Base-by-base conservation (phyloP, 345 rosid species). In the Pelargonium nanum region DNA sequence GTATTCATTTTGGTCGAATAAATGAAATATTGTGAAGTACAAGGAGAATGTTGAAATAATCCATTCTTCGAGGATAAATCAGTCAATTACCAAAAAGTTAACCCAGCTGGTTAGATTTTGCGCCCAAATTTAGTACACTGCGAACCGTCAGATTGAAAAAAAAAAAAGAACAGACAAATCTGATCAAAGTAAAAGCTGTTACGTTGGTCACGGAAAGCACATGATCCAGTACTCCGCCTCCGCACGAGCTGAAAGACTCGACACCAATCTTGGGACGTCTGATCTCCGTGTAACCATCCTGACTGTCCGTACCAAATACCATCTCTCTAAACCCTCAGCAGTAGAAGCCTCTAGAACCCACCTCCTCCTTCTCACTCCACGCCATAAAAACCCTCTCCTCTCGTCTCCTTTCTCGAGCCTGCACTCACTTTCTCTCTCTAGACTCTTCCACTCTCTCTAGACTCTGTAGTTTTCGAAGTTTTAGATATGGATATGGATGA, bases 401-500 rank as follows among this genome's bases (percentile, higher is more conserved):
- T 15, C 48, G 15, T 12, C 48, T 8, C 15, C 48, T 40, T 17
- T 40, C 48, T 40, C 48, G 48, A 2, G 15, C 9, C 48, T 40
- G 12, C 48, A 40, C 16, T 6, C 48, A 10, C 48, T 40, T 40
- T 40, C 48, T 40, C 48, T 40, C 48, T 40, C 48, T 40, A 40
- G 15, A 40, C 9, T 6, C 17, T 12, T 12, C 15, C 48, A 40
- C 48, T 40, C 48, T 40, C 48, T 40, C 48, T 40, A 40, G 48
- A 40, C 2, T 30, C 40, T 6, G 40, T 30, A 28, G 4, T 7
- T 28, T 7, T 40, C 48, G 48, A 17, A 3, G 48, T 2, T 40
- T 9, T 40, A 17, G 48, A 12, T 3, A 40, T 40, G 48, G 48
- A 17, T 40, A 72, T 76, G 77, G 77, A 67, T 12, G 72, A 58